phyloP scores from a whole-genome alignment of 2,329 filamentous ascomycete species.

The Chrysosporium queenslandicum region DNA sequence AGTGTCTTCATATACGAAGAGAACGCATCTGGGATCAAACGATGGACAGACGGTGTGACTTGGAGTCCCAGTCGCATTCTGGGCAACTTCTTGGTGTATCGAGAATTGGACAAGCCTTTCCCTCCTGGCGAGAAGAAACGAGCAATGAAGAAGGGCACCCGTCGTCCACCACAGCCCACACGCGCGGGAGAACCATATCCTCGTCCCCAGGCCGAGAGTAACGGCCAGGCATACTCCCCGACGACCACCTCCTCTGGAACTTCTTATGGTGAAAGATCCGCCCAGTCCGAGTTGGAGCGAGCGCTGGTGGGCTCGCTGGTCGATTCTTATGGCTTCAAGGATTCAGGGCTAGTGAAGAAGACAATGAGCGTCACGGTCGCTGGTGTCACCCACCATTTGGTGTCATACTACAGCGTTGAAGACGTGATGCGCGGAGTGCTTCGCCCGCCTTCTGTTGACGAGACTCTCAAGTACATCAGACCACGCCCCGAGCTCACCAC shows the following conservation, averaged over 20 bases:
- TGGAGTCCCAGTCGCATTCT: conserved; percentile 86
- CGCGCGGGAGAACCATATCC: conserved; percentile 47
- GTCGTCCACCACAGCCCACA: conserved; percentile 33
- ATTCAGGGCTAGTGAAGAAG: conserved; percentile 77
- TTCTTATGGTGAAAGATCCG: conserved; percentile 29
- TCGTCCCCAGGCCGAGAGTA: conserved; percentile 30
- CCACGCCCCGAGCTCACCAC: conserved; percentile 51
- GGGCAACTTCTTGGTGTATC: conserved; percentile 76
- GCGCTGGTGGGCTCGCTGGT: conserved; percentile 69
- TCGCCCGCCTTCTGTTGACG: conserved; percentile 48
- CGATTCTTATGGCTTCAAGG: conserved; percentile 84
- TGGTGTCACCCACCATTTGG: conserved; percentile 70
- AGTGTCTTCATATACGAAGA: conserved; percentile 89
- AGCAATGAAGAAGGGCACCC: conserved; percentile 59
- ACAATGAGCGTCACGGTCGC: conserved; percentile 72
- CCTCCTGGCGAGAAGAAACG: conserved; percentile 76
- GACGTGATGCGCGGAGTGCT: conserved; percentile 60
- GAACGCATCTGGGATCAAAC: conserved; percentile 78
- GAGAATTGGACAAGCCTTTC: conserved; percentile 68
- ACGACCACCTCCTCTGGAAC: background rate
- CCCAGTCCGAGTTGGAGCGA: conserved; percentile 43
- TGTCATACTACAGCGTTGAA: conserved; percentile 77
- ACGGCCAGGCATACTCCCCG: conserved; percentile 32
- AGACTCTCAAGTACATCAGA: conserved; percentile 41
- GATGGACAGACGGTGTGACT: conserved; percentile 84